Evolutionary conservation across 768 basidiomycete genomes (phyloP), one percentile per base, ranked within the genome.

Genomic region (Tricholoma sp.): DNA sequence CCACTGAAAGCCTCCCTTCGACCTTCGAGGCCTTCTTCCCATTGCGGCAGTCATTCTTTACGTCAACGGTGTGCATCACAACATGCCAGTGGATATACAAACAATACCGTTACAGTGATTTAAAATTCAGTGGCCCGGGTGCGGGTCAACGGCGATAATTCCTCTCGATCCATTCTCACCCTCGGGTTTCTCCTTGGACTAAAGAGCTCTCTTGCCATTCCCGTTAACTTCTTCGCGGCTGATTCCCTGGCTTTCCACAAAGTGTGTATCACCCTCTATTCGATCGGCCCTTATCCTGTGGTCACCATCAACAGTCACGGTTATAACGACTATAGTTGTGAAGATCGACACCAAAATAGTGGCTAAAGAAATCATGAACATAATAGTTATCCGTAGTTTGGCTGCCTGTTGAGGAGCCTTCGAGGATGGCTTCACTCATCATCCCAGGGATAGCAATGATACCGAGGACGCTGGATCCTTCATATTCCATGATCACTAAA

Each of bases 381-480:
- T 89, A 72, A 95, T 92, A 55, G 95, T 85, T 87, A 94, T 94
- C 64, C 94, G 94, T 12, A 94, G 73, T 53, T 85, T 83, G 1
- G 90, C 90, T 0, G 93, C 94, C 71, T 93, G 91, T 19, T 90
- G 80, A 85, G 10, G 89, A 82, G 0, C 92, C 92, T 12, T 89
- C 94, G 16, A 94, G 83, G 59, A 95, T 88, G 3, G 93, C 90
- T 61, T 93, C 93, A 0, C 89, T 92, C 89, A 94, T 92, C 90
- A 91, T 93, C 1, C 91, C 91, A 0, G 88, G 88, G 53, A 89
- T 90, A 11, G 87, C 74, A 53, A 89, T 88, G 57, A 88, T 85
- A 5, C 88, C 87, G 8, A 88, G 75, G 50, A 90, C 85, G 64
- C 88, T 90, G 56, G 9, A 19, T 14, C 27, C 45, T 31, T 12